phyloP scores from a whole-genome alignment of 176 grass and related monocot genomes.

The Aegilops umbellulata region DNA sequence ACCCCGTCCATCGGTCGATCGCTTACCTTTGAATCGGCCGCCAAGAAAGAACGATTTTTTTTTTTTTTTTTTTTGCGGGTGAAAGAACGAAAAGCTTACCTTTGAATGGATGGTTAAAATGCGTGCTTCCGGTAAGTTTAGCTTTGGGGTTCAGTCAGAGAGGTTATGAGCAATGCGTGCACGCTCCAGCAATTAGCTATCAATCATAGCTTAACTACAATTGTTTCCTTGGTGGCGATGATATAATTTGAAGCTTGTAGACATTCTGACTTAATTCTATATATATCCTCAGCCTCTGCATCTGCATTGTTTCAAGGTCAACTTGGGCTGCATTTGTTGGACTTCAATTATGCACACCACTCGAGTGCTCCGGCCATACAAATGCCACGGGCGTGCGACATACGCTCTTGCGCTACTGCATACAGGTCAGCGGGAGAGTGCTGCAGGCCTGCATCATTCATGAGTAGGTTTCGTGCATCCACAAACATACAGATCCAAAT shows the following conservation, averaged over 20 bases:
- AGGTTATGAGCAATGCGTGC: conserved; percentile 25
- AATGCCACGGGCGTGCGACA: not conserved
- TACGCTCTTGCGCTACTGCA: not conserved
- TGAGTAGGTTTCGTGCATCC: not conserved
- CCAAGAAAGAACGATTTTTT: too few species aligned
- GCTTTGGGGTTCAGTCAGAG: not conserved
- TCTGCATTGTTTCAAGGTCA: not conserved
- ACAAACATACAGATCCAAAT: not conserved
- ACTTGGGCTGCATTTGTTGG: not conserved
- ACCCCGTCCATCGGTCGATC: not conserved
- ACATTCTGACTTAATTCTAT: too few species aligned
- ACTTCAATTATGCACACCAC: not conserved
- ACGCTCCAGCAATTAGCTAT: not conserved
- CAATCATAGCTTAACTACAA: too few species aligned
- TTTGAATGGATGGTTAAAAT: conserved; percentile 8
- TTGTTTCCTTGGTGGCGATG: too few species aligned
- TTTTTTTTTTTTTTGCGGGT: too few species aligned
- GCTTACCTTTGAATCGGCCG: conserved; percentile 25
- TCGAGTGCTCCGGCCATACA: not conserved
- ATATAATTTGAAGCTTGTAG: too few species aligned
- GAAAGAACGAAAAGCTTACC: not conserved
- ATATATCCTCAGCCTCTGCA: not conserved
- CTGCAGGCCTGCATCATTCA: not conserved
- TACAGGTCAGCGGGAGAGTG: not conserved
- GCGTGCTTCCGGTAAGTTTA: not conserved